Conservation (phyloP, 306 rosid species). For the Lotus japonicus region DNA sequence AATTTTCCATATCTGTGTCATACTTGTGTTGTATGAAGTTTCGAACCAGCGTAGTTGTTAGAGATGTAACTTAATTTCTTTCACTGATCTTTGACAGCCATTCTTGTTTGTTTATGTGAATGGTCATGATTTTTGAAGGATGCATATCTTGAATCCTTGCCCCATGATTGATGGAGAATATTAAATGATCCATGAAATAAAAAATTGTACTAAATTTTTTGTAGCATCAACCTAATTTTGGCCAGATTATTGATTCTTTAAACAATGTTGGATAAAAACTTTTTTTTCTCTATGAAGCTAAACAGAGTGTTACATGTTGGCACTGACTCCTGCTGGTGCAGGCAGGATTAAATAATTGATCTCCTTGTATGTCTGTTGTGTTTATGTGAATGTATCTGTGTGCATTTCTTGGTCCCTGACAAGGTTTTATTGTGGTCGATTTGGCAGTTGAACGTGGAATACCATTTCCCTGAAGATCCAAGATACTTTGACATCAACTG, state of each 20-base stretch:
- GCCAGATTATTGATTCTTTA: background rate
- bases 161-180: background rate
- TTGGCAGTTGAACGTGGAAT: slow-evolving; percentile 89
- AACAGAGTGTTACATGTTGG: background rate
- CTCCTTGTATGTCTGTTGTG: slow-evolving; percentile 1
- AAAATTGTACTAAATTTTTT: background rate
- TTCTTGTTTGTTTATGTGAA: background rate
- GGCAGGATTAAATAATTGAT: slow-evolving; percentile 2
- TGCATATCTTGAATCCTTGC: background rate
- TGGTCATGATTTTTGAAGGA: background rate
- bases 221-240: background rate
- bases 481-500: slow-evolving; percentile 83
- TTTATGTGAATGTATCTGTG: background rate
- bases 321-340: background rate
- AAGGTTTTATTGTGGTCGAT: slow-evolving; percentile 6
- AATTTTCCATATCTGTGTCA: no score
- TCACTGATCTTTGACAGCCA: background rate
- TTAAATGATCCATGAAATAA: background rate
- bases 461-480: slow-evolving; percentile 97
- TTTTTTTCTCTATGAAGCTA: no score
- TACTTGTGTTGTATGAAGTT: no score
- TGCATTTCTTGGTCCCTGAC: slow-evolving; percentile 20
- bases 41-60: background rate
- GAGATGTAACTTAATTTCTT: background rate
- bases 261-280: no score